phyloP scores from a whole-genome alignment of 345 rosid species.

The Eutrema japonicum region DNA sequence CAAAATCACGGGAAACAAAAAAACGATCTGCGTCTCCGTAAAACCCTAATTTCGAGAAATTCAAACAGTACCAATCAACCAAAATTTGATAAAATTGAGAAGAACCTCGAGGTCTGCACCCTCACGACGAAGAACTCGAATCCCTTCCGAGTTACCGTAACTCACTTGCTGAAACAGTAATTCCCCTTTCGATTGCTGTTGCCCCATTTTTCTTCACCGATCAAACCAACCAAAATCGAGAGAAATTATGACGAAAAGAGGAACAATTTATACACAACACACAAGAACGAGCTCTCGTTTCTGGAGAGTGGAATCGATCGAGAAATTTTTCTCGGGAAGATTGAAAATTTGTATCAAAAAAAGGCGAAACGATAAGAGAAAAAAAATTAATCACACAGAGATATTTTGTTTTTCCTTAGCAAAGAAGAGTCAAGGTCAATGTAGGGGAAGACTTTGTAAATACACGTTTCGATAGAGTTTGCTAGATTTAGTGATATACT shows the following conservation, averaged over 20 bases:
- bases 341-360: neutral
- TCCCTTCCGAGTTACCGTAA: slow-evolving; percentile 75
- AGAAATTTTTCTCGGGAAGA: slow-evolving; percentile 9
- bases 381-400: neutral
- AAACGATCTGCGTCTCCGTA: too few species aligned
- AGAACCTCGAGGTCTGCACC: slow-evolving; percentile 92
- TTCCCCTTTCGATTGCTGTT: slow-evolving; percentile 90
- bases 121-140: slow-evolving; percentile 69
- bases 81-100: neutral
- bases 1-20: neutral
- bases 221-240: slow-evolving; percentile 3
- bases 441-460: neutral
- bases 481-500: neutral
- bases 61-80: neutral
- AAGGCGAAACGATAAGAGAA: slow-evolving; percentile 1
- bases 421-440: slow-evolving; percentile 14
- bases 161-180: slow-evolving; percentile 81
- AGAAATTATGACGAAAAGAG: neutral
- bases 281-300: neutral
- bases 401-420: slow-evolving; percentile 20
- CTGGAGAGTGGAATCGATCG: neutral
- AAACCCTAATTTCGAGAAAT: slow-evolving; percentile 27
- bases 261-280: slow-evolving; percentile 10
- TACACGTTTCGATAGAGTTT: slow-evolving; percentile 1
- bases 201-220: slow-evolving; percentile 64